A percentile compares a stretch with the other conserved stretches of the same genome.
These are phyloP conservation scores for Starmera caribaea DNA, from an alignment of 805 yeast species.

Conservation along the genomic window DNA sequence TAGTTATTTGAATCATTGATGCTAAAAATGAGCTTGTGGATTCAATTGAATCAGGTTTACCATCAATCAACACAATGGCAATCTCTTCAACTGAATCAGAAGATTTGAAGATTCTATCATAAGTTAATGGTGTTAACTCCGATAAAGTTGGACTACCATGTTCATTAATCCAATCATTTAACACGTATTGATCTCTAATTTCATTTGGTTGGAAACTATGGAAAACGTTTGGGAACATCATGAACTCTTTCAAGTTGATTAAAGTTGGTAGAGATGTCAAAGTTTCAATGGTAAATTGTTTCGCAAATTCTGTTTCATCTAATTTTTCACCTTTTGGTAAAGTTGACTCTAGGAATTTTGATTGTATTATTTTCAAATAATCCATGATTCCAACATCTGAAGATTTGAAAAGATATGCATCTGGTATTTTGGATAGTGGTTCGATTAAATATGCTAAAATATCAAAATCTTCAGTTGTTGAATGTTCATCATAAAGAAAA, in stretches of 20 bases:
- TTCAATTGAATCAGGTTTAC: background rate
- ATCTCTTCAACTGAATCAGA: background rate
- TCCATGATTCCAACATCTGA: conserved; percentile 28
- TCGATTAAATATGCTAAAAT: conserved; percentile 53
- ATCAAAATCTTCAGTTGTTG: conserved; percentile 52
- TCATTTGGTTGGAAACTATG: conserved; percentile 60
- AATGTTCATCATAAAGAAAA: conserved; percentile 40
- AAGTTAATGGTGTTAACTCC: conserved; percentile 35
- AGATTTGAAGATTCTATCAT: background rate
- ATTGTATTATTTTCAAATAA: conserved; percentile 25
- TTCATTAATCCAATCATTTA: conserved; percentile 36
- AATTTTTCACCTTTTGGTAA: conserved; percentile 23
- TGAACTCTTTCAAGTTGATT: conserved; percentile 48
- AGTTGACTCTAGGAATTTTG: conserved; percentile 31
- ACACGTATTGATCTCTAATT: conserved; percentile 37
- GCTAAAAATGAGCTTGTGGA: conserved; percentile 15
- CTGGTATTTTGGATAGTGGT: conserved; percentile 47
- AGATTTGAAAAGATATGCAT: conserved; percentile 43
- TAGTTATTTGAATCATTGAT: conserved; percentile 33
- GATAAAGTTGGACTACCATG: conserved; percentile 39
- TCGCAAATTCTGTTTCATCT: conserved; percentile 31
- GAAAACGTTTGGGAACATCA: conserved; percentile 40
- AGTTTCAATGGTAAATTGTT: conserved; percentile 39
- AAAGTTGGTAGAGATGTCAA: conserved; percentile 55
- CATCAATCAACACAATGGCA: background rate